Evolutionary conservation across 192 early-diverging fungal genomes (phyloP), one percentile per base, ranked within the genome.

Genomic region (Rhizoclosmatium globosum): DNA sequence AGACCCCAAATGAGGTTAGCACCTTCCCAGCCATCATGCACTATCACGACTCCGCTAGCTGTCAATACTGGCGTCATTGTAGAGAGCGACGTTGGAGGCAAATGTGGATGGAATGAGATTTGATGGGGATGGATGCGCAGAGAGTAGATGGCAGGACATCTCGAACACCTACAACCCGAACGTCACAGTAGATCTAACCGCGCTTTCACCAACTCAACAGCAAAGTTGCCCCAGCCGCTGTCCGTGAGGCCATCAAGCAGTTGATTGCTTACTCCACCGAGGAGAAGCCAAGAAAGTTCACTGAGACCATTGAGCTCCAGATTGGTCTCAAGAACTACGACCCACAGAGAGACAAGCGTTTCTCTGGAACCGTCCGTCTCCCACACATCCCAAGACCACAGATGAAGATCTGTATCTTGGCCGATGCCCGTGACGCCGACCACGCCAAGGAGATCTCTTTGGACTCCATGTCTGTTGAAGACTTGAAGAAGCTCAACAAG

Each of bases 321-420:
- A 93, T 98, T 85, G 97, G 97, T 85, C 92, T 98, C 70, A 98
- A 98, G 94, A 98, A 98, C 95, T 98, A 98, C 94, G 97, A 98
- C 92, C 97, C 97, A 79, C 97, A 98, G 90, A 91, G 97, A 89
- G 97, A 98, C 89, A 98, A 98, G 94, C 97, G 97, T 96, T 98
- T 98, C 94, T 94, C 93, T 82, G 97, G 97, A 78, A 95, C 96
- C 81, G 91, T 95, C 79, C 89, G 91, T 88, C 94, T 98, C 79
- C 97, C 97, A 87, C 89, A 97, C 89, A 88, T 97, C 83, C 95
- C 97, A 72, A 93, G 95, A 82, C 97, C 97, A 82, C 93, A 94
- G 86, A 92, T 97, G 93, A 93, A 92, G 80, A 93, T 98, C 79
- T 96, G 95, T 88, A 89, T 98, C 82, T 89, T 98, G 73, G 97